Percentiles rank a stretch among this genome's conserved stretches.
Conservation (phyloP, 768 basidiomycete genomes). For the Russula ochroleuca region DNA sequence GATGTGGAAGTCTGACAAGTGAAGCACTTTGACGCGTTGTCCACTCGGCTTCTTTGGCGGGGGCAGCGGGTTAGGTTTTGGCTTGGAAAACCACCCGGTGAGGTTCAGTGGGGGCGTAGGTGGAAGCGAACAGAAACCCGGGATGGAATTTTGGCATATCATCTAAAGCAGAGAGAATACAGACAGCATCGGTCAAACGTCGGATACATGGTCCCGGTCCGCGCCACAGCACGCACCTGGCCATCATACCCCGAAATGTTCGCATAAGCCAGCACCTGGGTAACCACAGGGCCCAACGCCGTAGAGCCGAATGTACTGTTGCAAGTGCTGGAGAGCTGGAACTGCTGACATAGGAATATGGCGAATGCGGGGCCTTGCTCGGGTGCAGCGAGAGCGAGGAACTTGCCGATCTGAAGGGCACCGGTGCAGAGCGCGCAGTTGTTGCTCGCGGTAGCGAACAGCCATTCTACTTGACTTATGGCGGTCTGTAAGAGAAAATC, state of each 20-base stretch:
- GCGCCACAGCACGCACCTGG: conserved; percentile 42
- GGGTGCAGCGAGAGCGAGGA: conserved; percentile 60
- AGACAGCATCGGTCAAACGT: not conserved
- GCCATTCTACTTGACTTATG: conserved; percentile 52
- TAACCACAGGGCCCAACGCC: conserved; percentile 55
- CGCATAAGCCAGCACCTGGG: conserved; percentile 68
- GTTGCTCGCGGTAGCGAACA: conserved; percentile 47
- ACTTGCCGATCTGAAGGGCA: conserved; percentile 57
- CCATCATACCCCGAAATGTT: conserved; percentile 71
- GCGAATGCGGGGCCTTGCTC: conserved; percentile 54
- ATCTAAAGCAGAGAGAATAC: conserved; percentile 36
- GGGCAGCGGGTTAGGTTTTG: conserved; percentile 69
- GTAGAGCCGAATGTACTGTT: conserved; percentile 44
- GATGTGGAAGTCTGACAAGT: conserved; percentile 73
- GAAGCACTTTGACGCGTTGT: conserved; percentile 63
- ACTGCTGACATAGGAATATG: conserved; percentile 56
- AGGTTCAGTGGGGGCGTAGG: conserved; percentile 57
- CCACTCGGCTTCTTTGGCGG: conserved; percentile 55
- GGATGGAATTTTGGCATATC: conserved; percentile 57
- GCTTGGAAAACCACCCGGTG: conserved; percentile 68
- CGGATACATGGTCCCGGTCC: not conserved
- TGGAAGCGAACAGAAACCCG: conserved; percentile 49
- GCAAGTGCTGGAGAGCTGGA: conserved; percentile 48
- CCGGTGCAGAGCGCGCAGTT: conserved; percentile 59
- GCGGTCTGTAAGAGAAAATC: conserved; percentile 49